Evolutionary conservation across 2,329 filamentous ascomycete species (phyloP).

Genomic region (Bipolaris bicolor): DNA sequence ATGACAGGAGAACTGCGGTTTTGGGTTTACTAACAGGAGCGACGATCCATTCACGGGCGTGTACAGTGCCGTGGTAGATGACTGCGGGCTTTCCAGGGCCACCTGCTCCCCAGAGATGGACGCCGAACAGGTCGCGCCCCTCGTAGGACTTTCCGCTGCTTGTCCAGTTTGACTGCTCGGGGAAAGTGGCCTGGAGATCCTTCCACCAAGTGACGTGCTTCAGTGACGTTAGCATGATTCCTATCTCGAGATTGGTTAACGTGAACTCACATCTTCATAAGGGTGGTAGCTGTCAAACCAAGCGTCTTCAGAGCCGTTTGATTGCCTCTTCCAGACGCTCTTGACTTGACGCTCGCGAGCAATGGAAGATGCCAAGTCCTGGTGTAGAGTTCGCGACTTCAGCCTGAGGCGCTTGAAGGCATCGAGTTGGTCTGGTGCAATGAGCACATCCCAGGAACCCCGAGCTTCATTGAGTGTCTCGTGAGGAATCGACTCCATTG

Average conservation of each 20-base stretch:
- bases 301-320: slow-evolving; percentile 20
- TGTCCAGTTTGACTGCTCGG: slow-evolving; percentile 39
- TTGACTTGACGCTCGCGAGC: slow-evolving; percentile 50
- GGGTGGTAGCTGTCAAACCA: slow-evolving; percentile 45
- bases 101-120: slow-evolving; percentile 41
- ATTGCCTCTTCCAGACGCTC: slow-evolving; percentile 45
- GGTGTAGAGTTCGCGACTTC: slow-evolving; percentile 49
- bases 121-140: slow-evolving; percentile 39
- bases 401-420: slow-evolving; percentile 50
- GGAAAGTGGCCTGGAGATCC: slow-evolving; percentile 34
- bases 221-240: background rate
- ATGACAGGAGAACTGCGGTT: background rate
- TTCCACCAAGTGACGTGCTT: slow-evolving; percentile 26
- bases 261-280: slow-evolving; percentile 33
- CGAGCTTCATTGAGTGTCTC: slow-evolving; percentile 47
- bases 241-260: background rate
- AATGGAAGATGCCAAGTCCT: slow-evolving; percentile 54
- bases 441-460: slow-evolving; percentile 52
- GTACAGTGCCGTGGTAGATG: slow-evolving; percentile 41
- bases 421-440: slow-evolving; percentile 48
- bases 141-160: slow-evolving; percentile 39
- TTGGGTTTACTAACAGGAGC: slow-evolving; percentile 49
- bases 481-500: slow-evolving; percentile 46
- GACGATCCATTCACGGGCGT: slow-evolving; percentile 43
- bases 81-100: slow-evolving; percentile 44